phyloP scores from a whole-genome alignment of 768 basidiomycete species.

The Boletus rubescentipes region DNA sequence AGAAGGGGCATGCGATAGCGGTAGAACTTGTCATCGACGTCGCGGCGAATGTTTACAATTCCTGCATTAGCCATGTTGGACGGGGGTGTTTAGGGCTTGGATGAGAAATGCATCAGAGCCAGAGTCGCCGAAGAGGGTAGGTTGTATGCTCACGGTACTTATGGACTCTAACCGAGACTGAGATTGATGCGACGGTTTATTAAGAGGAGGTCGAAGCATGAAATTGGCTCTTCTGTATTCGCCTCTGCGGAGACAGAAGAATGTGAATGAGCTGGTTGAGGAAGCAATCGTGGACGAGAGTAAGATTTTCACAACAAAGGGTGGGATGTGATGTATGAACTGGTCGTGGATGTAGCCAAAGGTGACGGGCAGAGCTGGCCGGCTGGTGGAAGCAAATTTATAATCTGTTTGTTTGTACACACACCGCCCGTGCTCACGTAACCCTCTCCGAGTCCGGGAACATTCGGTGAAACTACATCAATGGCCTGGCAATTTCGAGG shows the following conservation, averaged over 20 bases:
- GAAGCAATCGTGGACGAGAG: constrained; percentile 27
- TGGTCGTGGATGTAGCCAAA: background rate
- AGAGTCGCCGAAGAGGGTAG: background rate
- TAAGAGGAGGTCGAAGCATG: constrained; percentile 91
- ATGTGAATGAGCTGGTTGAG: constrained; percentile 15
- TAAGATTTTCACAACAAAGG: background rate
- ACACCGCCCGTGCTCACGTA: constrained; percentile 1
- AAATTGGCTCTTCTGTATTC: constrained; percentile 45
- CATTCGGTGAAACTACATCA: too few relatives aligned
- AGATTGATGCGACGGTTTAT: constrained; percentile 66
- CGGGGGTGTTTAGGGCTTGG: constrained; percentile 57
- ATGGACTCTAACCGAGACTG: constrained; percentile 49
- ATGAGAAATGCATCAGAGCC: background rate
- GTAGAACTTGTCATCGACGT: constrained; percentile 96
- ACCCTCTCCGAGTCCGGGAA: too few relatives aligned
- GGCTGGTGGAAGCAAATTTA: constrained; percentile 24
- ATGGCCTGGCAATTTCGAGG: too few relatives aligned
- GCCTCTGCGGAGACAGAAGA: constrained; percentile 34
- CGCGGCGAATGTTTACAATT: constrained; percentile 90
- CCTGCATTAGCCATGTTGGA: constrained; percentile 82
- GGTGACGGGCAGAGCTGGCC: background rate
- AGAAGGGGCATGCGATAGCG: constrained; percentile 97
- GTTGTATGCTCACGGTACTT: constrained; percentile 46
- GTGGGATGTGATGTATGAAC: background rate
- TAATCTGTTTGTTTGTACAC: constrained; percentile 29